These are phyloP conservation scores for Bruguiera gymnorhiza DNA, from an alignment of 345 rosid genomes.

Conservation along the genomic window DNA sequence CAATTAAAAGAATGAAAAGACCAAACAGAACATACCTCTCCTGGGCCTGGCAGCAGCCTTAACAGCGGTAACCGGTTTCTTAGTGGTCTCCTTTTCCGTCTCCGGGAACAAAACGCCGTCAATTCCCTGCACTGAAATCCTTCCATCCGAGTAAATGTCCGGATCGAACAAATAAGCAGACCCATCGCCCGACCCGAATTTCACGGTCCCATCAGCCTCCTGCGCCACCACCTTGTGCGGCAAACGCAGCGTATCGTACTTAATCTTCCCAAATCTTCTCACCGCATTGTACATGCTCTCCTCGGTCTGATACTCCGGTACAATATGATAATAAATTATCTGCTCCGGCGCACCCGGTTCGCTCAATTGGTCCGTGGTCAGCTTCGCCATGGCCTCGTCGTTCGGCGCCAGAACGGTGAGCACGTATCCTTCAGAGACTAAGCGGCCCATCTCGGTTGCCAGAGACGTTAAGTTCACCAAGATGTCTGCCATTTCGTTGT, in stretches of 20 bases:
- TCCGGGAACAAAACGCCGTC: constrained; percentile 83
- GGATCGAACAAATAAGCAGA: constrained; percentile 57
- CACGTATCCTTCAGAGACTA: constrained; percentile 92
- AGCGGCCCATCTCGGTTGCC: constrained; percentile 92
- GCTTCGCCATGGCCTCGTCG: constrained; percentile 97
- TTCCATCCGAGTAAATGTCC: constrained; percentile 86
- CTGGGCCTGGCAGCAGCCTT: constrained; percentile 71
- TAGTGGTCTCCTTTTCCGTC: constrained; percentile 40
- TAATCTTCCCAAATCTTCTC: constrained; percentile 80
- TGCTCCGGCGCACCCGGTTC: constrained; percentile 99
- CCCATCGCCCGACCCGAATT: constrained; percentile 49
- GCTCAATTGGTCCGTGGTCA: constrained; percentile 84
- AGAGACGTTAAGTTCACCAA: constrained; percentile 86
- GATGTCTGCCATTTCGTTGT: constrained; percentile 98
- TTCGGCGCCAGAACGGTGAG: constrained; percentile 95
- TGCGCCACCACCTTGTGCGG: constrained; percentile 81
- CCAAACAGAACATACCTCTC: constrained; percentile 56
- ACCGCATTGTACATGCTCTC: constrained; percentile 99
- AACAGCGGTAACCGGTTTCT: constrained; percentile 31
- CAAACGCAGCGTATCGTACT: constrained; percentile 75
- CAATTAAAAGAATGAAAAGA: not conserved
- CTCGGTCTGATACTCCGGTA: constrained; percentile 97
- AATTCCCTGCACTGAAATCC: constrained; percentile 96
- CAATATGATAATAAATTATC: constrained; percentile 79
- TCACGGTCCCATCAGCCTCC: constrained; percentile 63